Evolutionary conservation across 169 alveolate species (phyloP).

Genomic region (Eimeria praecox): DNA sequence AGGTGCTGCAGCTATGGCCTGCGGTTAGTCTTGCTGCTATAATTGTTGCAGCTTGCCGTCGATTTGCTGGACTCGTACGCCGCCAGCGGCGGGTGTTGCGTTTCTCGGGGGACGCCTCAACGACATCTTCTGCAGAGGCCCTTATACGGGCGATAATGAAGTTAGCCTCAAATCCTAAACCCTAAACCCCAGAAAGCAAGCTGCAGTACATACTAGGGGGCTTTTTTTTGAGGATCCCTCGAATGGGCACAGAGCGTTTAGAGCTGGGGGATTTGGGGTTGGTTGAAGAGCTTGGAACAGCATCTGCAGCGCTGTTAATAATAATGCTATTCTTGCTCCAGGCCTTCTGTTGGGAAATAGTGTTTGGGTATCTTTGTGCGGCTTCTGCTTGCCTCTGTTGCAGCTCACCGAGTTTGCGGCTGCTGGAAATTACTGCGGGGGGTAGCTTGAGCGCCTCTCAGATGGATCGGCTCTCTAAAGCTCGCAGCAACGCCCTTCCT

Average conservation of each 20-base stretch:
- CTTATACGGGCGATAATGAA: constrained; percentile 58
- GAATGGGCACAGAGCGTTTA: neutral
- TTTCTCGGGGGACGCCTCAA: constrained; percentile 61
- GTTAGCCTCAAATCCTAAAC: neutral
- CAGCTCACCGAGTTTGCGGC: constrained; percentile 73
- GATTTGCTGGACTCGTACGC: constrained; percentile 55
- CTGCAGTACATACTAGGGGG: no score
- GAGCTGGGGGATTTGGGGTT: neutral
- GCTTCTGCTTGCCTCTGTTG: constrained; percentile 34
- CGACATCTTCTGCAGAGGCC: constrained; percentile 50
- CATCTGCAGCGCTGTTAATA: neutral
- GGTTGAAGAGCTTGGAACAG: neutral
- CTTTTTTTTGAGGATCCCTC: neutral
- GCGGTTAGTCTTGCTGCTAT: neutral
- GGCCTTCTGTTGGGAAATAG: neutral
- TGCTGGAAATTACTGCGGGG: constrained; percentile 60
- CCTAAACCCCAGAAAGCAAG: neutral
- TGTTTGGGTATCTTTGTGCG: neutral
- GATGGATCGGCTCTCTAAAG: constrained; percentile 47
- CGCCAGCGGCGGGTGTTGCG: constrained; percentile 70
- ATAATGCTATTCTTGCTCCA: neutral
- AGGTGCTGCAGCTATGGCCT: neutral
- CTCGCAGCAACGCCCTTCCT: constrained; percentile 64
- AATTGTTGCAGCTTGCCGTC: constrained; percentile 66
- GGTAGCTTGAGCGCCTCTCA: constrained; percentile 63